phyloP scores from a whole-genome alignment of 2,329 filamentous ascomycete genomes.

The Penicillium sp. region DNA sequence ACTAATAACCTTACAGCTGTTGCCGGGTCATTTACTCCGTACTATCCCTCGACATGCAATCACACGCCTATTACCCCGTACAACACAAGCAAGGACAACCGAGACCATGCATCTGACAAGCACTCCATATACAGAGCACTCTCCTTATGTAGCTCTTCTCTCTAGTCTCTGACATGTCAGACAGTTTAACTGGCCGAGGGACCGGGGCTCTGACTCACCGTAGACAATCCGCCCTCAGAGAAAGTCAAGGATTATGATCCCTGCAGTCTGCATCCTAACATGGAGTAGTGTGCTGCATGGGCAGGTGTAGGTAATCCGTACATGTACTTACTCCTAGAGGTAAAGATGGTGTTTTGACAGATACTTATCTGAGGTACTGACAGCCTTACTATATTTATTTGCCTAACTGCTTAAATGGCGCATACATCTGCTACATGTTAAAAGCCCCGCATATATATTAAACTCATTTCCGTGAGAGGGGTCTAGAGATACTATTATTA shows the following conservation, averaged over 20 bases:
- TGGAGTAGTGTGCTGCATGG: slow-evolving; percentile 20
- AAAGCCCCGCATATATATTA: slow-evolving; percentile 1
- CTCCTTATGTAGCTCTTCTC: neutral
- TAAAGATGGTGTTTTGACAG: neutral
- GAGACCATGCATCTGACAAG: slow-evolving; percentile 3
- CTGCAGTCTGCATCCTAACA: slow-evolving; percentile 15
- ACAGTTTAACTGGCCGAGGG: neutral
- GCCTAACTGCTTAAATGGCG: slow-evolving; percentile 11
- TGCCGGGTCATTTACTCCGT: neutral
- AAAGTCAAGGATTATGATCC: slow-evolving; percentile 10
- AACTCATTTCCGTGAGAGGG: neutral
- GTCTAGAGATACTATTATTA: neutral
- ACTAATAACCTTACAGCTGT: neutral
- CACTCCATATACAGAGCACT: neutral
- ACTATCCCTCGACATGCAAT: neutral
- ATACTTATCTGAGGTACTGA: neutral
- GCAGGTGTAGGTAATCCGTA: neutral
- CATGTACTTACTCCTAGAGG: neutral
- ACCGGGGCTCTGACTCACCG: slow-evolving; percentile 19
- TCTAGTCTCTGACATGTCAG: slow-evolving; percentile 6
- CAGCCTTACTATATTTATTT: neutral
- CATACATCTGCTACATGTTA: slow-evolving; percentile 6
- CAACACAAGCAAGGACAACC: slow-evolving; percentile 24
- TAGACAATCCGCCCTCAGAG: neutral
- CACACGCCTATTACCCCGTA: slow-evolving; percentile 19